phyloP scores from a whole-genome alignment of 768 basidiomycete genomes.

The Austroboletus festivus region DNA sequence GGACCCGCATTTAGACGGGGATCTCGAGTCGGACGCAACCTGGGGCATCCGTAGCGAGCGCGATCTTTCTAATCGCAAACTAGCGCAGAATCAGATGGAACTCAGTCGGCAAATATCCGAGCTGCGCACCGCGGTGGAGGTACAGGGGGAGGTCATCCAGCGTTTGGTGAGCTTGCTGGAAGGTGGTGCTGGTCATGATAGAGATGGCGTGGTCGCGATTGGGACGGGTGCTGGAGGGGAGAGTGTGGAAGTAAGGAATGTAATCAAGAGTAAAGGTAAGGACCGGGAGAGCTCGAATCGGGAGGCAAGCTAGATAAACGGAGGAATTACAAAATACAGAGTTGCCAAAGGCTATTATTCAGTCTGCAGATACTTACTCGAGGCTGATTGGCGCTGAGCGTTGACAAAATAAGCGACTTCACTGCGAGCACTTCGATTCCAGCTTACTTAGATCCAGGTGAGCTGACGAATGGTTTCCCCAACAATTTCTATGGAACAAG shows the following conservation, averaged over 20 bases:
- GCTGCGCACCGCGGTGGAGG: conserved; percentile 52
- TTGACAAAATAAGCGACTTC: too few relatives aligned
- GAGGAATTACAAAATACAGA: too few relatives aligned
- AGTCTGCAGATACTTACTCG: too few relatives aligned
- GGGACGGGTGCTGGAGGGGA: neutral
- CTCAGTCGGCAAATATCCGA: conserved; percentile 63
- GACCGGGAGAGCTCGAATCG: conserved; percentile 1
- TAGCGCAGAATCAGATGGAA: conserved; percentile 65
- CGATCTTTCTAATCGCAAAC: conserved; percentile 57
- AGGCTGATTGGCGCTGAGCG: too few relatives aligned
- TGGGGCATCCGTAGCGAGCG: conserved; percentile 15
- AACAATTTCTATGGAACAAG: too few relatives aligned
- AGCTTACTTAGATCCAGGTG: too few relatives aligned
- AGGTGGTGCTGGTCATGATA: neutral
- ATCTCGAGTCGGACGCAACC: conserved; percentile 1
- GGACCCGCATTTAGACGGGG: neutral
- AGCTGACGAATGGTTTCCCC: too few relatives aligned
- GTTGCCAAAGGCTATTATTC: too few relatives aligned
- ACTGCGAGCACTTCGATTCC: too few relatives aligned
- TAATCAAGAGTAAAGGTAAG: conserved; percentile 15
- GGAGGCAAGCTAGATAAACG: neutral
- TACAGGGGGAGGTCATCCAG: conserved; percentile 52
- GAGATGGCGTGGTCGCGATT: neutral
- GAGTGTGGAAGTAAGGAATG: neutral
- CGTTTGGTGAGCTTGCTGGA: conserved; percentile 21